Base-by-base conservation (phyloP, 2,329 filamentous ascomycete genomes). In the Colletotrichum sp. region DNA sequence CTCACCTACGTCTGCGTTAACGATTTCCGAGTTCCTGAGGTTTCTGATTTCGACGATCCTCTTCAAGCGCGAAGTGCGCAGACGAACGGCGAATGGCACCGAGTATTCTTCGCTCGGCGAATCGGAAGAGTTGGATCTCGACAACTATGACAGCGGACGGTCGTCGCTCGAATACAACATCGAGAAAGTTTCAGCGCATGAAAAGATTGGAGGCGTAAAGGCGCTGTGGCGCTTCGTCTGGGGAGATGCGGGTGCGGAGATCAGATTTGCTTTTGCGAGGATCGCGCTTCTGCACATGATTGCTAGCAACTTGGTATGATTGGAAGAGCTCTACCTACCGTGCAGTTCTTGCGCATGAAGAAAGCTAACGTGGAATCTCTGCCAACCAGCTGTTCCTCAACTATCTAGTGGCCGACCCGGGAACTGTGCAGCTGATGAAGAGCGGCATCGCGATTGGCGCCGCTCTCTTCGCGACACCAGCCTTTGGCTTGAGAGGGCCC, bases 221-320 rank as follows among this genome's bases (percentile, higher is more conserved):
- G 49, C 68, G 13, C 30, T 78, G 52, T 81, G 76, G 77, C 28
- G 52, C 26, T 76, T 76, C 44, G 63, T 77, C 9, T 76, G 72
- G 52, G 75, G 76, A 15, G 80, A 82, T 74, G 77, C 81, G 6
- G 76, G 79, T 9, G 30, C 70, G 18, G 80, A 82, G 52, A 78
- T 80, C 21, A 76, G 80, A 59, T 83, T 80, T 62, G 81, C 79
- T 7, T 81, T 83, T 70, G 77, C 77, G 70, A 78, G 79, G 44
- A 75, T 84, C 66, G 82, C 83, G 10, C 75, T 84, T 16, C 77
- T 84, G 57, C 83, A 84, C 71, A 81, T 81, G 26, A 77, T 84
- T 28, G 81, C 83, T 67, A 84, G 83, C 75, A 84, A 84, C 73
- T 79, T 79, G 52, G 81, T 81, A 78, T 36, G 55, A 5, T 26